phyloP scores from a whole-genome alignment of 2,329 filamentous ascomycete species.

The Aureobasidium uvarum region DNA sequence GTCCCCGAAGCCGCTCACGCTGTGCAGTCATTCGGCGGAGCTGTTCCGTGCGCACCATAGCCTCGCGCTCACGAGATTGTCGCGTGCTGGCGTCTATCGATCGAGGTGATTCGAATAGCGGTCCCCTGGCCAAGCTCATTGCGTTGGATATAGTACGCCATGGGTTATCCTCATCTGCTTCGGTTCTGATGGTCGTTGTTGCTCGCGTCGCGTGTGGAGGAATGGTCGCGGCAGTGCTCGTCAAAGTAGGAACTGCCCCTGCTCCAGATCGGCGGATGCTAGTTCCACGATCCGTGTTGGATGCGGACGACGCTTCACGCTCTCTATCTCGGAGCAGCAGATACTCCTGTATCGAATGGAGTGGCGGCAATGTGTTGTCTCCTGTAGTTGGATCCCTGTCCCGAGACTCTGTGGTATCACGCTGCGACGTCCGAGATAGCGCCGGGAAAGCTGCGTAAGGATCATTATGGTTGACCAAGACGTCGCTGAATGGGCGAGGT shows the following conservation, averaged over 20 bases:
- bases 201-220: conserved; percentile 26
- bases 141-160: conserved; percentile 52
- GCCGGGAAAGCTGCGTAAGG: conserved; percentile 23
- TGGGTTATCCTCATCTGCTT: conserved; percentile 40
- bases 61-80: conserved; percentile 15
- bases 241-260: conserved; percentile 1
- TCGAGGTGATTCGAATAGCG: conserved; percentile 36
- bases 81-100: conserved; percentile 25
- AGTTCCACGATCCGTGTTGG: background rate
- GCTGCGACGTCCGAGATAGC: conserved; percentile 21
- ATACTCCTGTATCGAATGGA: conserved; percentile 27
- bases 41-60: conserved; percentile 18
- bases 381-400: background rate
- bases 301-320: background rate
- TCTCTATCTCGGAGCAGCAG: conserved; percentile 21
- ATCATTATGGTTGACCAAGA: conserved; percentile 22
- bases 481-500: conserved; percentile 22
- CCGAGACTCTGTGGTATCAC: background rate
- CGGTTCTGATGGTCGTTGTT: background rate
- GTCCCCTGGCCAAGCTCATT: conserved; percentile 41
- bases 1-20: conserved; percentile 21
- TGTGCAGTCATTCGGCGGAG: conserved; percentile 20
- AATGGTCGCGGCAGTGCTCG: conserved; percentile 7
- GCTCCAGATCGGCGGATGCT: conserved; percentile 4
- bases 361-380: conserved; percentile 24